Conservation (phyloP, 805 yeast genomes). For the Saccharomycopsis fermentans region DNA sequence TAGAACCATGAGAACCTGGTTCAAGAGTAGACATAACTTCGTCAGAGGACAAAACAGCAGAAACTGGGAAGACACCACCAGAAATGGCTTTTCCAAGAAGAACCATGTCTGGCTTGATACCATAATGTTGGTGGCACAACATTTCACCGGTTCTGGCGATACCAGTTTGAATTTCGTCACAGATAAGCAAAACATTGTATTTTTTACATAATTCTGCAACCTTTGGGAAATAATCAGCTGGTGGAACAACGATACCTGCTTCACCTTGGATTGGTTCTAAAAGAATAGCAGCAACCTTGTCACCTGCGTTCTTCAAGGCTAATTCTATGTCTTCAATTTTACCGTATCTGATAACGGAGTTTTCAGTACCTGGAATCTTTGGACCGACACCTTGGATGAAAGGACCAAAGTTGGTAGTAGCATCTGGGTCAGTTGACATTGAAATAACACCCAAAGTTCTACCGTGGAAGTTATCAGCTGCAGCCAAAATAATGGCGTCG, state of each 20-base stretch:
- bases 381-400: constrained; percentile 80
- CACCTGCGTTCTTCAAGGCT: constrained; percentile 76
- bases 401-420: constrained; percentile 83
- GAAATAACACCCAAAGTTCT: constrained; percentile 92
- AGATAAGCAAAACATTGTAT: constrained; percentile 80
- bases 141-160: constrained; percentile 94
- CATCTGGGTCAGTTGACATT: constrained; percentile 93
- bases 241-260: constrained; percentile 96
- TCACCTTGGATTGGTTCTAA: constrained; percentile 98
- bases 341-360: constrained; percentile 65
- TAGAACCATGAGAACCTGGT: constrained; percentile 96
- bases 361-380: constrained; percentile 61
- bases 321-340: constrained; percentile 74
- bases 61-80: constrained; percentile 90
- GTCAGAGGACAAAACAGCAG: constrained; percentile 81
- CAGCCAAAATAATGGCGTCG: constrained; percentile 82
- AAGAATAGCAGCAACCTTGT: constrained; percentile 79
- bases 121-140: constrained; percentile 82
- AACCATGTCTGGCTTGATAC: constrained; percentile 80
- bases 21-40: constrained; percentile 83
- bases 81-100: constrained; percentile 90
- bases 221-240: constrained; percentile 60
- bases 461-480: constrained; percentile 90
- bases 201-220: constrained; percentile 69
- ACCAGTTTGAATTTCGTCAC: constrained; percentile 97